Base-by-base conservation (phyloP, 108 stramenopile species). In the Skeletonema marinoi region DNA sequence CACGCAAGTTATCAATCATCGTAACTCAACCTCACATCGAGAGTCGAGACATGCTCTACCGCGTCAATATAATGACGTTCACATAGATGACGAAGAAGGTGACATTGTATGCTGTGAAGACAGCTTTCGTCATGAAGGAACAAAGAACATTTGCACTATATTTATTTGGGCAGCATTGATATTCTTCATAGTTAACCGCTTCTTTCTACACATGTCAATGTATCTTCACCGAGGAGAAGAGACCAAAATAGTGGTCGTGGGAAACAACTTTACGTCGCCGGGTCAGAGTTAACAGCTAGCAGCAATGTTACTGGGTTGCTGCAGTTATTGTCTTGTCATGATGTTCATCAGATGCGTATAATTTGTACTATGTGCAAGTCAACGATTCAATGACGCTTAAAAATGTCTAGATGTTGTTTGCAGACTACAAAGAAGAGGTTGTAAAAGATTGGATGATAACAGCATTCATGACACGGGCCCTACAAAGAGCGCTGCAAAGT, bases 91-190 rank as follows among this genome's bases (percentile, higher is more conserved):
- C 8, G 74, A 75, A 14, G 81, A 82, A 32, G 74, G 72, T 10
- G 69, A 82, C 60, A 70, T 65, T 13, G 60, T 48, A 6, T 76
- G 81, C 60, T 82, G 81, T 14, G 75, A 82, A 36, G 68, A 32
- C 29, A 19, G 68, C 14, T 67, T 42, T 39, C 68, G 71, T 25
- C 69, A 68, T 32, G 81, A 76, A 48, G 81, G 81, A 14, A 66
- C 70, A 31, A 82, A 82, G 35, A 82, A 82, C 56, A 33, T 76
- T 54, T 82, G 81, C 48, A 82, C 81, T 13, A 65, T 82, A 21
- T 66, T 66, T 31, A 51, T 82, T 12, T 82, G 81, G 81, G 71
- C 75, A 12, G 6, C 76, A 1, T 60, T 76, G 32, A 66, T 76
- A 5, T 76, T 82, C 60, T 64, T 54, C 11, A 56, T 77, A 7